These are phyloP conservation scores for Arthrinium puccinioides DNA, from an alignment of 2,329 filamentous ascomycete species.

Conservation along the genomic window DNA sequence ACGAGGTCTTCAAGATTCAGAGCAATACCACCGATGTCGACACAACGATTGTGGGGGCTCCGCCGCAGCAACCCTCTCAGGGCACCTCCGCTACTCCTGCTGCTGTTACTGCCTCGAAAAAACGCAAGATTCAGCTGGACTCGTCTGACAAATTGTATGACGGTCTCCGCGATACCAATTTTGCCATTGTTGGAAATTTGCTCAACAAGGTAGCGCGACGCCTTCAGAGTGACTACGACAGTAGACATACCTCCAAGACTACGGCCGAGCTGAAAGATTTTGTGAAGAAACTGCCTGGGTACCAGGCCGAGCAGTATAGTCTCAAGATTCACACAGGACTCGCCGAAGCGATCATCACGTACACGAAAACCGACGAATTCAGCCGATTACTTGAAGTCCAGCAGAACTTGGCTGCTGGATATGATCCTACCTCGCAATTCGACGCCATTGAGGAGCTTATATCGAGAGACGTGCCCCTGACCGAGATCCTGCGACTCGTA, in stretches of 20 bases:
- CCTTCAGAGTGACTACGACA: slow-evolving; percentile 79
- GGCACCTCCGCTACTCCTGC: slow-evolving; percentile 48
- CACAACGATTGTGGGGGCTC: slow-evolving; percentile 76
- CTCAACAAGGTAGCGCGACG: slow-evolving; percentile 87
- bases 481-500: slow-evolving; percentile 75
- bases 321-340: slow-evolving; percentile 88
- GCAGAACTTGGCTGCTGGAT: slow-evolving; percentile 86
- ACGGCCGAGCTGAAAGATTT: slow-evolving; percentile 90
- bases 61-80: slow-evolving; percentile 47
- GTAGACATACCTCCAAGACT: slow-evolving; percentile 76
- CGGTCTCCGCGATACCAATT: slow-evolving; percentile 85
- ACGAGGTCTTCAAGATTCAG: slow-evolving; percentile 85
- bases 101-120: slow-evolving; percentile 53
- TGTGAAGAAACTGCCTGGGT: slow-evolving; percentile 85
- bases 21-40: slow-evolving; percentile 93
- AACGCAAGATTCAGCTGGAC: slow-evolving; percentile 83
- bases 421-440: slow-evolving; percentile 82
- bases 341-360: slow-evolving; percentile 91
- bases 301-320: slow-evolving; percentile 88
- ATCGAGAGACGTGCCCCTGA: slow-evolving; percentile 71
- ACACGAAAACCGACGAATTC: slow-evolving; percentile 85
- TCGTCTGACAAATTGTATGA: slow-evolving; percentile 83
- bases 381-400: slow-evolving; percentile 85
- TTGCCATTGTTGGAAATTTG: slow-evolving; percentile 83
- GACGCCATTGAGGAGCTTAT: slow-evolving; percentile 94